phyloP scores from a whole-genome alignment of 345 rosid genomes.

The Cardamine chenopodiifolia region DNA sequence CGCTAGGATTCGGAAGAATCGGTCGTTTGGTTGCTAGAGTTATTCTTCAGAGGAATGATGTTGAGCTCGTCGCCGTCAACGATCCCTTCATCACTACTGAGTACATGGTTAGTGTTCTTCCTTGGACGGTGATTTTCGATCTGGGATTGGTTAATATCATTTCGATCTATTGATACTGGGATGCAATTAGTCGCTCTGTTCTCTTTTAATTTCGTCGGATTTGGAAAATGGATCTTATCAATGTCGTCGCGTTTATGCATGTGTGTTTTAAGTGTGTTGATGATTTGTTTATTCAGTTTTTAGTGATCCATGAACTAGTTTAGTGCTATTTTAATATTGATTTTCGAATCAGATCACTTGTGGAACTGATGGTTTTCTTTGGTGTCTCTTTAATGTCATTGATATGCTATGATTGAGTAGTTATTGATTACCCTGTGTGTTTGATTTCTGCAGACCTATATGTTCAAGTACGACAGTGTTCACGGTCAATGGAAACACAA shows the following conservation, averaged over 20 bases:
- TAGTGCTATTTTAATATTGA: neutral
- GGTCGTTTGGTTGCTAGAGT: constrained; percentile 92
- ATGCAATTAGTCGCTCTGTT: neutral
- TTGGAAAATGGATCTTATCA: neutral
- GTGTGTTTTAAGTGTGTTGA: neutral
- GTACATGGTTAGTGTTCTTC: constrained; percentile 60
- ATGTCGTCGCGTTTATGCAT: neutral
- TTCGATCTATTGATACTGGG: neutral
- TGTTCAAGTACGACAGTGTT: constrained; percentile 95
- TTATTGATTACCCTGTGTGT: neutral
- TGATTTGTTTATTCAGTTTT: neutral
- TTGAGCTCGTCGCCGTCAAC: constrained; percentile 86
- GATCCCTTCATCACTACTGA: constrained; percentile 78
- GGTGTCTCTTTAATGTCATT: neutral
- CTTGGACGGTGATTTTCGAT: neutral
- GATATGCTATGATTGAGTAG: neutral
- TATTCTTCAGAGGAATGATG: constrained; percentile 76
- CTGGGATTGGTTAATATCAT: neutral
- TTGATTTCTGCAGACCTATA: constrained; percentile 64
- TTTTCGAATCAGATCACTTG: neutral
- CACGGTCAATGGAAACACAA: constrained; percentile 95
- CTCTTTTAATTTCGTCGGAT: neutral
- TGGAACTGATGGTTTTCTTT: neutral
- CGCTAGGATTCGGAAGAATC: constrained; percentile 81
- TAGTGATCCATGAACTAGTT: constrained; percentile 3